Conservation (phyloP, 352 stramenopile species). For the Pythium pyrilobum region DNA sequence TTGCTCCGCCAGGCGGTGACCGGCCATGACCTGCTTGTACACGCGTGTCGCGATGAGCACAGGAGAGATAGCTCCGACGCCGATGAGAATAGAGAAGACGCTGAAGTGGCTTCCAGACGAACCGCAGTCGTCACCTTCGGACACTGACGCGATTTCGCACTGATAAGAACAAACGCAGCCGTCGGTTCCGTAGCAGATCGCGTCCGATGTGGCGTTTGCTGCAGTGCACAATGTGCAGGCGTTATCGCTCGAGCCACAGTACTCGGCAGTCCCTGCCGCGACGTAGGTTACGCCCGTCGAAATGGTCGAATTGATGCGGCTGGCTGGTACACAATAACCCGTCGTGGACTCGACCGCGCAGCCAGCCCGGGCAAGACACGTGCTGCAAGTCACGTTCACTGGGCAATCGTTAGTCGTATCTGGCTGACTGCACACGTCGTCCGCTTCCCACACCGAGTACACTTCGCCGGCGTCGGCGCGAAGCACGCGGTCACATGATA, state of each 20-base stretch:
- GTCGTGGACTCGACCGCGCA: conserved; percentile 38
- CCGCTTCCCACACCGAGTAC: not conserved
- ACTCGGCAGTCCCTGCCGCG: too few species aligned
- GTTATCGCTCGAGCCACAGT: conserved; percentile 24
- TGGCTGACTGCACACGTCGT: conserved; percentile 7
- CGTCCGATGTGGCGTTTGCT: not conserved
- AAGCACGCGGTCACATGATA: too few species aligned
- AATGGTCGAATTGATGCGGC: conserved; percentile 1
- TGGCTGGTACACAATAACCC: conserved; percentile 28
- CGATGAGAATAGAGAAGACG: not conserved
- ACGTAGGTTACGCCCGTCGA: not conserved
- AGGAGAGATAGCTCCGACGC: not conserved
- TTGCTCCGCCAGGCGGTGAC: too few species aligned
- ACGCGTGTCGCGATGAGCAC: not conserved
- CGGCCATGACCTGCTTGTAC: too few species aligned
- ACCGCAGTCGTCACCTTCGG: not conserved
- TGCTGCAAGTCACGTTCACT: conserved; percentile 11
- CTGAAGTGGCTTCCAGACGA: not conserved
- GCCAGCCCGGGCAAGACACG: conserved; percentile 16
- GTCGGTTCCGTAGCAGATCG: conserved; percentile 17
- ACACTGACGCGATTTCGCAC: conserved; percentile 14
- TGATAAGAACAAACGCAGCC: conserved; percentile 24
- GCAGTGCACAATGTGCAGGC: conserved; percentile 18
- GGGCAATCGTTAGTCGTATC: not conserved
- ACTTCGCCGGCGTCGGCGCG: too few species aligned